A percentile compares a stretch with the other conserved stretches of the same genome.
These are phyloP conservation scores for Paraurostyla sp. DNA, from an alignment of 73 alveolate species.

Conservation along the genomic window DNA sequence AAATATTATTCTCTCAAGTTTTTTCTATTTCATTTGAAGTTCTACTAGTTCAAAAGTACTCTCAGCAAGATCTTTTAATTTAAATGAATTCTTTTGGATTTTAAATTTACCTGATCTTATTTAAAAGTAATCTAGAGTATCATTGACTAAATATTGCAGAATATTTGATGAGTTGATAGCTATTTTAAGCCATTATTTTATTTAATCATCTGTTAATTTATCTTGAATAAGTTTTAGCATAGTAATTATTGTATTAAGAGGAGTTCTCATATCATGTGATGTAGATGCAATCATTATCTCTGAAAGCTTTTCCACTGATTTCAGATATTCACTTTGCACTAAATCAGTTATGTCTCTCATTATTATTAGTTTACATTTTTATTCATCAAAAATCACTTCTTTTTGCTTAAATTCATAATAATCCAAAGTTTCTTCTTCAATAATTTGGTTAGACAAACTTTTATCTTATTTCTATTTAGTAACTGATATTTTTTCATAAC, in stretches of 20 bases:
- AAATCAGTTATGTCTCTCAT: neutral
- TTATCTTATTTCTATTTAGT: too few species aligned
- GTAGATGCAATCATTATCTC: constrained; percentile 50
- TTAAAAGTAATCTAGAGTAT: constrained; percentile 15
- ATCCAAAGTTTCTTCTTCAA: neutral
- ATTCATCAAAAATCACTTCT: neutral
- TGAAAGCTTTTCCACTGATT: constrained; percentile 11
- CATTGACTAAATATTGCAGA: neutral
- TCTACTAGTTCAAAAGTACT: neutral
- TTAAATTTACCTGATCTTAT: constrained; percentile 12
- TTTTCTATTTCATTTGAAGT: neutral
- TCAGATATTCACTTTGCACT: neutral
- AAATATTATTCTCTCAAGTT: neutral
- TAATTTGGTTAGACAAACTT: neutral
- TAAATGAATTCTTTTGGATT: neutral
- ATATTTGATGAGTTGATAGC: neutral
- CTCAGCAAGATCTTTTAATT: neutral
- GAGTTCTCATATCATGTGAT: constrained; percentile 42
- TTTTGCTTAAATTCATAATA: neutral
- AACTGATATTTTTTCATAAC: too few species aligned
- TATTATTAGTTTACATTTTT: neutral
- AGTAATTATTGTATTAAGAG: neutral
- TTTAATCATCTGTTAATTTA: too few species aligned
- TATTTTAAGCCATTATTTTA: neutral
- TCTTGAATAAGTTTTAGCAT: too few species aligned